These are phyloP conservation scores for Neurospora tetraspora DNA, from an alignment of 495 filamentous ascomycete species.

Conservation along the genomic window DNA sequence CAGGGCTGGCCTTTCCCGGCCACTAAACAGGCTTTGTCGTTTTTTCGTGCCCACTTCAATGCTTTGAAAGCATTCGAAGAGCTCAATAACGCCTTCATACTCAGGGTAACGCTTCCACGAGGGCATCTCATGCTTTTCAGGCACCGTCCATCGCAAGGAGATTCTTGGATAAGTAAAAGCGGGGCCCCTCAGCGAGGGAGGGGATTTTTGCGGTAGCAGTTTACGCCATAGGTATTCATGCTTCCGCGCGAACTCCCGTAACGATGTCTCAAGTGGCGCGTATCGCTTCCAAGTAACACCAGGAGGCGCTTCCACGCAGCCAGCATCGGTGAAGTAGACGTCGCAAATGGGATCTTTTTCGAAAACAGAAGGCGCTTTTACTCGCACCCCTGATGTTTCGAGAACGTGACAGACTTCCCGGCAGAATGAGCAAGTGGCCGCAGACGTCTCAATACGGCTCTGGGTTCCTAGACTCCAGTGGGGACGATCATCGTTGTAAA, in stretches of 20 bases:
- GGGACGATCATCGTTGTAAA: neutral
- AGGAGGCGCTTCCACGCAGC: accelerated
- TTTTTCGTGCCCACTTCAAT: neutral
- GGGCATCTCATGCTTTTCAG: neutral
- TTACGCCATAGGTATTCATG: neutral
- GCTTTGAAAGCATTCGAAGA: neutral
- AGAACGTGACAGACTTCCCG: neutral
- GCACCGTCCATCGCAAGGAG: neutral
- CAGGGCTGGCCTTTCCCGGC: neutral
- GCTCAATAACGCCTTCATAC: neutral
- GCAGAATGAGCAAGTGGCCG: neutral
- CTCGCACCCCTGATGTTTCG: neutral
- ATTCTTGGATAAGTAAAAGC: neutral
- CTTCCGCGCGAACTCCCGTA: neutral
- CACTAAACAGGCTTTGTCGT: neutral
- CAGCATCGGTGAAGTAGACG: neutral
- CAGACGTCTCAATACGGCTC: neutral
- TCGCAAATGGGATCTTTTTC: neutral
- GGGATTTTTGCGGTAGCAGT: too few relatives aligned
- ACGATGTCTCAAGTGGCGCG: neutral
- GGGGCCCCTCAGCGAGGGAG: too few relatives aligned
- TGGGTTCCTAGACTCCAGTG: neutral
- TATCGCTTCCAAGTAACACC: neutral
- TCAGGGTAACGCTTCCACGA: neutral
- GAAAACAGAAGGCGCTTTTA: neutral